These are phyloP conservation scores for Didymella pinodella DNA, from an alignment of 2,329 filamentous ascomycete genomes.

Conservation along the genomic window DNA sequence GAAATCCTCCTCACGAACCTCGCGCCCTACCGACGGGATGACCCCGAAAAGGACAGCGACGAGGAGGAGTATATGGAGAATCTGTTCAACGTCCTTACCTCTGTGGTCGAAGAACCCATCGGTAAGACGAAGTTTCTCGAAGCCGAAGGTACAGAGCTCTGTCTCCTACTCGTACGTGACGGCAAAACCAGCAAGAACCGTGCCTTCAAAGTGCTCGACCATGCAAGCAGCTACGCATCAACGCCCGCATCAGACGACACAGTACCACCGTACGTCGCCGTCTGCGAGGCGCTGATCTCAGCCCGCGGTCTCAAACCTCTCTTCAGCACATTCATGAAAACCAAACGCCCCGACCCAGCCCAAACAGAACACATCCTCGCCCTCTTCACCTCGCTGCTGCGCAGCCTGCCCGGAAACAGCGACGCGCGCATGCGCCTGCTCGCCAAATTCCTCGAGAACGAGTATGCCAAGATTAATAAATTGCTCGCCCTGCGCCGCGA, in stretches of 20 bases:
- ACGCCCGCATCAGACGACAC: constrained; percentile 3
- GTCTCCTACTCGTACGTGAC: constrained; percentile 81
- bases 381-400: constrained; percentile 83
- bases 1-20: constrained; percentile 84
- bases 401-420: constrained; percentile 78
- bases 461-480: constrained; percentile 83
- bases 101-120: constrained; percentile 74
- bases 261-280: constrained; percentile 57
- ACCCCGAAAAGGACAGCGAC: constrained; percentile 83
- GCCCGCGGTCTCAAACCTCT: constrained; percentile 83
- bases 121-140: constrained; percentile 86
- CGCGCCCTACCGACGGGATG: constrained; percentile 82
- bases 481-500: constrained; percentile 75
- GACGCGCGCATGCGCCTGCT: constrained; percentile 81
- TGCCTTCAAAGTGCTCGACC: constrained; percentile 83
- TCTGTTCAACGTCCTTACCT: constrained; percentile 85
- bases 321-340: constrained; percentile 90
- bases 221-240: constrained; percentile 70
- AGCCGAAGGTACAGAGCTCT: constrained; percentile 90
- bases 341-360: constrained; percentile 74
- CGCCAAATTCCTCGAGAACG: constrained; percentile 94
- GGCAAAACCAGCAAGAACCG: constrained; percentile 82
- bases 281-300: constrained; percentile 81
- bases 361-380: constrained; percentile 81
- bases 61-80: constrained; percentile 98